Evolutionary conservation across 345 rosid species (phyloP).

Genomic region (Linum trigynum): DNA sequence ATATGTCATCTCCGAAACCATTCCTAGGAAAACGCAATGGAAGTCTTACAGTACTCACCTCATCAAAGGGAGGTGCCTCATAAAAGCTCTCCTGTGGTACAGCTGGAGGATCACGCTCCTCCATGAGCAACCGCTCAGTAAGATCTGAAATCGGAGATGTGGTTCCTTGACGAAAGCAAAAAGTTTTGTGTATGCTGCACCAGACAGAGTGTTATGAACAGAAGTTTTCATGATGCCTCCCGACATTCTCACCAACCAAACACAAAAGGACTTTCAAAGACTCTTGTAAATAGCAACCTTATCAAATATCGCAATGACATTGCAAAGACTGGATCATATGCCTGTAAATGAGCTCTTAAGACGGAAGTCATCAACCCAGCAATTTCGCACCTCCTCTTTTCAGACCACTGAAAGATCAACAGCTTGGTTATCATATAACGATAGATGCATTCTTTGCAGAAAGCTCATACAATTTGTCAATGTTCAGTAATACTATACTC

Average conservation of each 20-base stretch:
- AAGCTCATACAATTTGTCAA: not conserved
- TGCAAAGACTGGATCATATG: slow-evolving; percentile 73
- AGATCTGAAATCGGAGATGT: slow-evolving; percentile 80
- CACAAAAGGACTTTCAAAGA: not conserved
- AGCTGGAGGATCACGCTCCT: slow-evolving; percentile 82
- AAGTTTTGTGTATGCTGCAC: slow-evolving; percentile 68
- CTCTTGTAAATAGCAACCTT: slow-evolving; percentile 33
- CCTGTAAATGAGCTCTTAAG: slow-evolving; percentile 76
- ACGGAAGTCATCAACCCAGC: slow-evolving; percentile 85
- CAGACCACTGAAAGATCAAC: slow-evolving; percentile 67
- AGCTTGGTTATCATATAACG: slow-evolving; percentile 11
- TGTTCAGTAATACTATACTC: not conserved
- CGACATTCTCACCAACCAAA: not conserved
- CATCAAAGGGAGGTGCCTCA: slow-evolving; percentile 88
- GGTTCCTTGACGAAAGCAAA: slow-evolving; percentile 70
- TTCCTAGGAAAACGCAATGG: not conserved
- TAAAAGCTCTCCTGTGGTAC: slow-evolving; percentile 55
- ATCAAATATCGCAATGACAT: slow-evolving; percentile 83
- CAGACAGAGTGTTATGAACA: slow-evolving; percentile 15
- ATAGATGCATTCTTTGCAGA: not conserved
- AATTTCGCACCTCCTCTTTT: slow-evolving; percentile 79
- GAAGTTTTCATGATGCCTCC: not conserved
- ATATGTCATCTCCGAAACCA: not conserved
- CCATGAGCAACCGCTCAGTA: slow-evolving; percentile 71
- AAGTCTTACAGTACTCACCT: slow-evolving; percentile 36